A percentile compares a stretch with the other conserved stretches of the same genome.
Evolutionary conservation across 305 asterid species (phyloP).

Genomic region (Fraxinus nigra): DNA sequence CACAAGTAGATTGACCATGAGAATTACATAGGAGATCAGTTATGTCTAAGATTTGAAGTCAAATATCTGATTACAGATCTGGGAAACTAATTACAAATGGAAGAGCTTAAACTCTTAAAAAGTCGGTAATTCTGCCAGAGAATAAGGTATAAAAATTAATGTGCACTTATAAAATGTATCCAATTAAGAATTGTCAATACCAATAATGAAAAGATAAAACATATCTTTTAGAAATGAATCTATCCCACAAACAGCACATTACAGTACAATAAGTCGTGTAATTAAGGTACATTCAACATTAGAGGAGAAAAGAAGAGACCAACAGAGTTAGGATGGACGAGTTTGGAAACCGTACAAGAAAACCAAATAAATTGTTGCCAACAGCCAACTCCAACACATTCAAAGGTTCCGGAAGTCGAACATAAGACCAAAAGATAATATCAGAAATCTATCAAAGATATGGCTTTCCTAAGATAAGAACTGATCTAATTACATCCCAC

Average conservation of each 20-base stretch:
- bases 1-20: conserved; percentile 7
- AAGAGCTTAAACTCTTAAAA: background rate
- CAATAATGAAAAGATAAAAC: background rate
- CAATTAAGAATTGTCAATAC: background rate
- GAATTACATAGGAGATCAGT: background rate
- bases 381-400: background rate
- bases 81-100: background rate
- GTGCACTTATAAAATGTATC: background rate
- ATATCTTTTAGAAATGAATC: background rate
- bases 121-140: background rate
- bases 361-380: background rate
- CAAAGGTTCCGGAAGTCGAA: background rate
- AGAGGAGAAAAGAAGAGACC: background rate
- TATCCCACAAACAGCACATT: background rate
- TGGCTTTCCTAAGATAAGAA: background rate
- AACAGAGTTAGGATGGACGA: background rate
- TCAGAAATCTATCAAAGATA: background rate
- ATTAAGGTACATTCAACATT: background rate
- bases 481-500: background rate
- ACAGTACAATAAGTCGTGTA: background rate
- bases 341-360: background rate
- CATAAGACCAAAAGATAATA: background rate
- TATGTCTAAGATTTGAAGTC: background rate
- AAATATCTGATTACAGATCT: background rate
- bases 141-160: background rate